Evolutionary conservation across 2,329 filamentous ascomycete genomes (phyloP), one percentile per base, ranked within the genome.

Genomic region (Celoporthe dispersa): DNA sequence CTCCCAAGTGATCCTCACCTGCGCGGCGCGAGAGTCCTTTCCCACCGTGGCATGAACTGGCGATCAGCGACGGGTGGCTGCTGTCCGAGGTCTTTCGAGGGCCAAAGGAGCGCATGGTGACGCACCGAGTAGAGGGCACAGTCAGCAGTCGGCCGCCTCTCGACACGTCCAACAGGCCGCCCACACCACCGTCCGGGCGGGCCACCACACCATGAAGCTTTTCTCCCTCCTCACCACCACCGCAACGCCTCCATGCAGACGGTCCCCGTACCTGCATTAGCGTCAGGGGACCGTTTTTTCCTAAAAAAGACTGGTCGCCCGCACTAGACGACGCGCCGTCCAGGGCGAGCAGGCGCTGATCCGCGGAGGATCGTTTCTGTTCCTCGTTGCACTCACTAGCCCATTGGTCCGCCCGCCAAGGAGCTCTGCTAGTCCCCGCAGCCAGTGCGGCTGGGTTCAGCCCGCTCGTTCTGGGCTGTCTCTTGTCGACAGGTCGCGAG

Each of bases 241-340:
- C 8, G 22, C 62, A 68, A 59, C 39, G 62, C 41, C 60, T 67
- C 67, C 64, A 64, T 70, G 44, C 67, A 68, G 63, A 57, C 48
- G 53, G 68, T 37, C 68, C 68, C 66, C 68, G 70, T 72, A 70
- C 70, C 70, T 72, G 70, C 70, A 72, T 70, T 72, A 72, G 70
- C 69, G 70, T 67, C 70, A 72, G 70, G 70, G 70, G 68, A 68
- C 70, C 68, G 70, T 70, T 72, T 66, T 57, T 69, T 65, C 70
- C 68, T 66, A 68, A 66, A 72, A 66, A 64, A 67, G 70, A 72
- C 70, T 72, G 65, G 70, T 51, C 62, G 57, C 62, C 39, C 48
- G 57, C 65, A 66, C 70, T 70, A 72, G 48, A 60, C 70, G 70
- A 68, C 68, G 68, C 57, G 61, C 19, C n/a, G 25, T 51, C 55